A percentile compares a stretch with the other conserved stretches of the same genome.
These are phyloP conservation scores for Houttuynia cordata DNA, from an alignment of 164 flowering plant genomes.

Conservation along the genomic window DNA sequence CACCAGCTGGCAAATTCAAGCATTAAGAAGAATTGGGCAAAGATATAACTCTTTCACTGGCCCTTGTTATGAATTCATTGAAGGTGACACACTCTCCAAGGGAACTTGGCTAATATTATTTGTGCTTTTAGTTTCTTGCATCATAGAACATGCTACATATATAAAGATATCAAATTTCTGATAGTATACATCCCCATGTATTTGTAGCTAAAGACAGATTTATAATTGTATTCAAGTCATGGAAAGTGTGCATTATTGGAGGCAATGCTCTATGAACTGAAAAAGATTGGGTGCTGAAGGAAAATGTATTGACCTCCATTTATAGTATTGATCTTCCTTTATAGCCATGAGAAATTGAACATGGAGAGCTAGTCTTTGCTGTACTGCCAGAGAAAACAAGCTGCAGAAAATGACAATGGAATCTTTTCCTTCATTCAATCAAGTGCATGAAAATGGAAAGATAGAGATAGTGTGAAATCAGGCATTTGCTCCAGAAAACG, in stretches of 20 bases:
- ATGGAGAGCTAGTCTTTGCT: background rate
- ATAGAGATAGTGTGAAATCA: background rate
- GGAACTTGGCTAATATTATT: background rate
- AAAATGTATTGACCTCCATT: background rate
- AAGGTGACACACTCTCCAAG: background rate
- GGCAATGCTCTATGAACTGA: background rate
- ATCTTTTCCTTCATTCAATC: conserved; percentile 7
- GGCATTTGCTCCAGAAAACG: background rate
- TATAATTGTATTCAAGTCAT: background rate
- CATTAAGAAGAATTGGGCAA: background rate
- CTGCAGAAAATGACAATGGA: background rate
- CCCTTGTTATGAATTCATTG: conserved; percentile 4
- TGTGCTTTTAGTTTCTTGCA: background rate
- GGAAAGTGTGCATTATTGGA: background rate
- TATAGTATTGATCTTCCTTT: background rate
- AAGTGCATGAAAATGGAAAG: conserved; percentile 1
- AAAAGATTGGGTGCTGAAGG: background rate
- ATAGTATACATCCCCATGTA: background rate
- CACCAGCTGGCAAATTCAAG: background rate
- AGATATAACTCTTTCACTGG: background rate
- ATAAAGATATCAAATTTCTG: background rate
- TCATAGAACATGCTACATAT: background rate
- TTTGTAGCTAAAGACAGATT: background rate
- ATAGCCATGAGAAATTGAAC: conserved; percentile 1
- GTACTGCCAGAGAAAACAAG: background rate